Evolutionary conservation across 129 eudicot species (phyloP).

Genomic region (Chrysanthemum lavandulifolium): DNA sequence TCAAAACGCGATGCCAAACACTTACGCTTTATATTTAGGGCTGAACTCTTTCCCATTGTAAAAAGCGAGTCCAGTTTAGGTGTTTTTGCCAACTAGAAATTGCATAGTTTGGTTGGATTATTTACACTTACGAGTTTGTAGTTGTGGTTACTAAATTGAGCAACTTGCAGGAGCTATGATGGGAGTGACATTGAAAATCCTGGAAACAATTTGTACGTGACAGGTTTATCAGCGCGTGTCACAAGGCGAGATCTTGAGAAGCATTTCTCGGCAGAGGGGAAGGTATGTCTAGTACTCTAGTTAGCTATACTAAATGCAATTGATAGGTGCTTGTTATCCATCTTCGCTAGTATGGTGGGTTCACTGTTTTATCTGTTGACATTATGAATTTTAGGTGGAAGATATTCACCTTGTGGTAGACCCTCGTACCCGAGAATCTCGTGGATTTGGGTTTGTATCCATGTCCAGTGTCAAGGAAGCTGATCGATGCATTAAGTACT

Average conservation of each 20-base stretch:
- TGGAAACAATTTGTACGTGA: slow-evolving; percentile 92
- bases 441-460: slow-evolving; percentile 92
- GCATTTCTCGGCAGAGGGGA: slow-evolving; percentile 84
- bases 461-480: slow-evolving; percentile 82
- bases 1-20: too few species aligned
- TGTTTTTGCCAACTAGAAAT: background rate
- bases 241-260: slow-evolving; percentile 75
- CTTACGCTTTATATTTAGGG: background rate
- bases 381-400: slow-evolving; percentile 52
- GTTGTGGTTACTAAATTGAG: background rate
- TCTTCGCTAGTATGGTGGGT: background rate
- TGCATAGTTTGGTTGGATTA: background rate
- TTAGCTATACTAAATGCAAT: background rate
- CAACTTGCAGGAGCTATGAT: slow-evolving; percentile 59
- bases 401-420: slow-evolving; percentile 85
- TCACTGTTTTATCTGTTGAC: background rate
- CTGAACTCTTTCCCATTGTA: too few species aligned
- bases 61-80: background rate
- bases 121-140: background rate
- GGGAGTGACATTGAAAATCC: slow-evolving; percentile 80
- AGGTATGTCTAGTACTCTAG: slow-evolving; percentile 35
- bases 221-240: slow-evolving; percentile 78
- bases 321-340: background rate
- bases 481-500: slow-evolving; percentile 72
- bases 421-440: slow-evolving; percentile 88